Base-by-base conservation (phyloP, 2,329 filamentous ascomycete species). In the Juglanconis sp. region DNA sequence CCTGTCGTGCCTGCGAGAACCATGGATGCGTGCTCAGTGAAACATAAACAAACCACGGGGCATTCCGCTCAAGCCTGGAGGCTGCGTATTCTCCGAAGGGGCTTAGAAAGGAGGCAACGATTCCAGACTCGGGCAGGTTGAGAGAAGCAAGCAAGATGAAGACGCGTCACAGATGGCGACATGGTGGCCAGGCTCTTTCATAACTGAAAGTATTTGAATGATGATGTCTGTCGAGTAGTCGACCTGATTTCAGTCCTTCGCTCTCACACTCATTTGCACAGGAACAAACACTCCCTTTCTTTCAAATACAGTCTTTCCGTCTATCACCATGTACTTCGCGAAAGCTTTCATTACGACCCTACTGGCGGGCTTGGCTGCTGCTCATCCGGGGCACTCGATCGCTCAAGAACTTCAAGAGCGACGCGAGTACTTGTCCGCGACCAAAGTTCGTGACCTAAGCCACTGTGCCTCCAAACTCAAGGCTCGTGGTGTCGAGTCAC, bases 341-440 rank as follows among this genome's bases (percentile, higher is more conserved):
- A 61, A 53, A 40, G 63, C 64, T 50, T 54, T 69, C 44, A 42
- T 65, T 48, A 59, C 66, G 31, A 64, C 66, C 57, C n/a, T 66
- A 5, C 57, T 67, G 3, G 58, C 67, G n/a, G 57, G 61, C 57
- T 55, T 48, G 13, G 61, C 44, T 52, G 52, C 65, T 17, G 78
- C 78, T 24, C 79, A 84, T 61, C 80, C 80, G 1, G 80, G 80
- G 62, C 79, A 82, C 62, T 75, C 82, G 55, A 62, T 79, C 44
- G 70, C 71, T 48, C 71, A 79, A 9, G 82, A 84, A 68, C 75
- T 79, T 36, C 74, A 74, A 10, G 78, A 82, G 69, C 80, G 81
- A 40, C 78, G 77, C 34, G 70, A 75, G 0, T 83, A 79, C 64
- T 69, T 81, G 56, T 68, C 69, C 62, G 71, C 70, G 10, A 67